phyloP scores from a whole-genome alignment of 108 stramenopile genomes.

The Schizochytrium sp. region DNA sequence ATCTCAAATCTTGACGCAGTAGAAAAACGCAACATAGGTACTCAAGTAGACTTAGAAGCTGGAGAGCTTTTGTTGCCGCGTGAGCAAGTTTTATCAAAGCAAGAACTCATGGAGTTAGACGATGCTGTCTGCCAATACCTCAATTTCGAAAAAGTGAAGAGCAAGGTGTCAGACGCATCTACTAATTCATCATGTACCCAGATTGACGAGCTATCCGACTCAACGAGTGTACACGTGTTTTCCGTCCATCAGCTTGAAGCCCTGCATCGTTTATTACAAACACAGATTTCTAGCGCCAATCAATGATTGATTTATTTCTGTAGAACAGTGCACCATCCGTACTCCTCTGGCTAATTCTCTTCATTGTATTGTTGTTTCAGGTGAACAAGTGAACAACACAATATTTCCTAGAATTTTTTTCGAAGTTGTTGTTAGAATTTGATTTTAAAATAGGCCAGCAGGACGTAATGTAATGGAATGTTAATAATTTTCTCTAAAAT shows the following conservation, averaged over 20 bases:
- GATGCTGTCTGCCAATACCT: not conserved
- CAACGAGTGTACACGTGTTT: not conserved
- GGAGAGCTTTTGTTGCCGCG: not conserved
- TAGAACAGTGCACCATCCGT: too few species aligned
- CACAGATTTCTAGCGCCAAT: not conserved
- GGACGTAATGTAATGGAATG: too few species aligned
- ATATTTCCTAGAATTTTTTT: too few species aligned
- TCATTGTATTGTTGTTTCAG: too few species aligned
- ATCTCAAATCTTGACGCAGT: not conserved
- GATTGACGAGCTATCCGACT: not conserved
- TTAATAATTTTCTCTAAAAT: too few species aligned
- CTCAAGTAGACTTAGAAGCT: not conserved
- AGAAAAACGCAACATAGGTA: not conserved
- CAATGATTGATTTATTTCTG: too few species aligned
- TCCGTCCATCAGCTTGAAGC: not conserved
- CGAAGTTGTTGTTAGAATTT: too few species aligned
- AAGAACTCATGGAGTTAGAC: not conserved
- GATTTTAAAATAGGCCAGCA: too few species aligned
- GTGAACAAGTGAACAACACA: too few species aligned
- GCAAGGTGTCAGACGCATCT: too few species aligned
- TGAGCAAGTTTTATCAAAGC: not conserved
- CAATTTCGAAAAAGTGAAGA: too few species aligned
- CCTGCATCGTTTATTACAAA: not conserved
- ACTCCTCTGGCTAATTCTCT: too few species aligned
- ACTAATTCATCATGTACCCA: not conserved